Percentiles rank a stretch among this genome's conserved stretches.
phyloP scores from a whole-genome alignment of 176 grass and related monocot species.

The Alloteropsis semialata region DNA sequence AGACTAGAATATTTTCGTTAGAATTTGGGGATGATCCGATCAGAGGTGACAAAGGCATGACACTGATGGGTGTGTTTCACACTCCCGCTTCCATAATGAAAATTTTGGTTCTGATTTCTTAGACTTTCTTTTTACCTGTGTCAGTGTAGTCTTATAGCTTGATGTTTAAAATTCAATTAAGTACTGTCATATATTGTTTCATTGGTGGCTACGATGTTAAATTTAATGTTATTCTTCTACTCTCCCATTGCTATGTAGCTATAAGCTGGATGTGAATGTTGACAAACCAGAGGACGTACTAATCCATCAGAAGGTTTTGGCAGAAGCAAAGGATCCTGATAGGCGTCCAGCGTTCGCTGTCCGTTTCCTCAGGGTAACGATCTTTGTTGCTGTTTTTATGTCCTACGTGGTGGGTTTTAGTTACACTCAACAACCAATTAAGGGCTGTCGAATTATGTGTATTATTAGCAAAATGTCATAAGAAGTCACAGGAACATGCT shows the following conservation, averaged over 20 bases:
- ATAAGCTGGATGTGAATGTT: constrained; percentile 50
- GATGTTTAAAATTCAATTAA: not conserved
- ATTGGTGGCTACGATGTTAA: not conserved
- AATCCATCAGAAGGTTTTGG: constrained; percentile 45
- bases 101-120: not conserved
- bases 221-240: constrained; percentile 1
- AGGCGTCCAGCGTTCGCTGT: constrained; percentile 32
- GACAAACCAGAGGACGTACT: constrained; percentile 45
- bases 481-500: not conserved
- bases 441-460: not conserved
- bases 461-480: not conserved
- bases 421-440: not conserved
- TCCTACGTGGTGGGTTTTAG: not conserved
- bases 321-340: constrained; percentile 49
- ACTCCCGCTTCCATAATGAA: not conserved
- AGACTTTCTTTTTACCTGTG: not conserved
- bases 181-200: not conserved
- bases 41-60: not conserved
- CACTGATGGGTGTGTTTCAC: not conserved
- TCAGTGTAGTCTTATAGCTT: not conserved
- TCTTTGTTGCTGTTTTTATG: not conserved
- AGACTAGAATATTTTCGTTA: not conserved
- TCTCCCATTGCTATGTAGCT: constrained; percentile 23
- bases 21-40: not conserved
- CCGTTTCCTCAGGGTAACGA: constrained; percentile 45